Evolutionary conservation across 2,329 filamentous ascomycete genomes (phyloP).

Genomic region (Fonsecaea pedrosoi): DNA sequence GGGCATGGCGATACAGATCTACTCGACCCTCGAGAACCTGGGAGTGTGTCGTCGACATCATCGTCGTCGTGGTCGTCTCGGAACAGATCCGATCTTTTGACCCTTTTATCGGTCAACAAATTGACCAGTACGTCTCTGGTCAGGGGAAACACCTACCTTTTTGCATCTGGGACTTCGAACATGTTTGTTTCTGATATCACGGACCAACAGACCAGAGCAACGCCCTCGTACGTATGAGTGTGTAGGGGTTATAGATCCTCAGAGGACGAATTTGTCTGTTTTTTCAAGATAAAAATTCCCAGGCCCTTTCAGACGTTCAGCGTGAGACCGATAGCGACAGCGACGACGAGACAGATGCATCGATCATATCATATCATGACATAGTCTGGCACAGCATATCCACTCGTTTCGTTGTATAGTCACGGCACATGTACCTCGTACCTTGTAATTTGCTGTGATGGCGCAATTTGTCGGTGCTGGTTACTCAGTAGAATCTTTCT

Average conservation of each 20-base stretch:
- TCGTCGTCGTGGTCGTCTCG: slow-evolving; percentile 12
- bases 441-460: not conserved
- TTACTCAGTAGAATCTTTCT: not conserved
- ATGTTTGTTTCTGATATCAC: slow-evolving; percentile 9
- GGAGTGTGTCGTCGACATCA: not conserved
- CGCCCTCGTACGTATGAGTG: not conserved
- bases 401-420: too few species aligned
- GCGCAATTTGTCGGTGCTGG: not conserved
- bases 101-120: slow-evolving; percentile 11
- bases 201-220: not conserved
- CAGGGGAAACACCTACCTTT: slow-evolving; percentile 26
- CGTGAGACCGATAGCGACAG: not conserved
- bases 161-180: slow-evolving; percentile 33
- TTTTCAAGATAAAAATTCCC: not conserved
- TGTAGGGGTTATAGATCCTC: not conserved
- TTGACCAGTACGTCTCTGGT: not conserved
- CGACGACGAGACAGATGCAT: not conserved
- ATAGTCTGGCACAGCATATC: too few species aligned
- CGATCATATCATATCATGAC: not conserved
- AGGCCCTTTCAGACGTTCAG: not conserved
- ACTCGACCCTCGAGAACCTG: slow-evolving; percentile 13
- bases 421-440: too few species aligned
- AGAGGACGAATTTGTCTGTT: not conserved
- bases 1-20: slow-evolving; percentile 15
- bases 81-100: slow-evolving; percentile 31